A percentile compares a stretch with the other conserved stretches of the same genome.
Conservation (phyloP, 129 eudicot genomes). For the Ambrosia artemisiifolia region DNA sequence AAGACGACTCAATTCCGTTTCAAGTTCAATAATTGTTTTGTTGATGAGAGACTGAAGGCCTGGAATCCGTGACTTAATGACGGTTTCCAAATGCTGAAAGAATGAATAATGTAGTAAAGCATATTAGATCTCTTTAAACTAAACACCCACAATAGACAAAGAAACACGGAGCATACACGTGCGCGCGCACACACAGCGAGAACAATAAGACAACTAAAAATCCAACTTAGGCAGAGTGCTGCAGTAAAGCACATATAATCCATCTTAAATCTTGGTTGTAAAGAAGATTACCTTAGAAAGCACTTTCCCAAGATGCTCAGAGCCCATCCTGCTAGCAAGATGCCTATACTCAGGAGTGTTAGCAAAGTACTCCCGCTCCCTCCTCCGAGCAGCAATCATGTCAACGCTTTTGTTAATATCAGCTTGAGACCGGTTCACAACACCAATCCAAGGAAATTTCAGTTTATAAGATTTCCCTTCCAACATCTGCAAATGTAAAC, state of each 20-base stretch:
- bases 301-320: slow-evolving; percentile 90
- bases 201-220: no score
- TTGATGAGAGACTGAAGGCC: slow-evolving; percentile 94
- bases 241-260: background rate
- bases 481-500: slow-evolving; percentile 48
- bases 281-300: slow-evolving; percentile 60
- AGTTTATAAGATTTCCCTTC: slow-evolving; percentile 87
- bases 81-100: slow-evolving; percentile 86
- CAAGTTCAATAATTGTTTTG: slow-evolving; percentile 86
- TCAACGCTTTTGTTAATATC: slow-evolving; percentile 87
- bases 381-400: slow-evolving; percentile 93
- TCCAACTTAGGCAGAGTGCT: background rate
- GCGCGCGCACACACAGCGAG: no score
- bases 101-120: background rate
- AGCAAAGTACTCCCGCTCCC: slow-evolving; percentile 77
- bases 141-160: background rate
- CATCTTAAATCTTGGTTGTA: background rate
- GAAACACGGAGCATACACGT: background rate
- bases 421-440: slow-evolving; percentile 92
- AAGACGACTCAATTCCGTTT: slow-evolving; percentile 88
- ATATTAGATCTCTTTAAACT: slow-evolving; percentile 5
- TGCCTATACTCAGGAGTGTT: slow-evolving; percentile 80
- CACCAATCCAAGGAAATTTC: slow-evolving; percentile 97
- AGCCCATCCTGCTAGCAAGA: slow-evolving; percentile 85
- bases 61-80: slow-evolving; percentile 92